These are phyloP conservation scores for Xylaria sp. DNA, from an alignment of 2,329 filamentous ascomycete species.

Conservation along the genomic window DNA sequence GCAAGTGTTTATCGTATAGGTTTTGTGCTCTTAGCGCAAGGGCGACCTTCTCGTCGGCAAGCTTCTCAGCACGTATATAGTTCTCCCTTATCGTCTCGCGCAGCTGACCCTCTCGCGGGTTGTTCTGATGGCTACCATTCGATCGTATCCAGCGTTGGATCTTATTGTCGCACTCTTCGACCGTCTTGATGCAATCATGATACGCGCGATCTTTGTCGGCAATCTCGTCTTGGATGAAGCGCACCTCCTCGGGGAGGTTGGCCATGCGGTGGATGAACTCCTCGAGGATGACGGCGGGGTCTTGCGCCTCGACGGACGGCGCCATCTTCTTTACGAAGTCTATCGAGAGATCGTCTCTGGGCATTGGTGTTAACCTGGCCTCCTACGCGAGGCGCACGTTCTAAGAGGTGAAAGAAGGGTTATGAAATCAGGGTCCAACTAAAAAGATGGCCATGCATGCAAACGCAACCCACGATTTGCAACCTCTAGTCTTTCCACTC, in stretches of 20 bases:
- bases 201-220: constrained; percentile 81
- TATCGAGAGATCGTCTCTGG: constrained; percentile 78
- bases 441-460: constrained; percentile 30
- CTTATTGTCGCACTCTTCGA: constrained; percentile 77
- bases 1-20: constrained; percentile 71
- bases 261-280: constrained; percentile 80
- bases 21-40: constrained; percentile 72
- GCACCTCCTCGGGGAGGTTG: constrained; percentile 84
- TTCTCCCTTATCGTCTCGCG: constrained; percentile 74
- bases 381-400: constrained; percentile 46
- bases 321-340: constrained; percentile 76
- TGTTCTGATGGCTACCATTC: constrained; percentile 77
- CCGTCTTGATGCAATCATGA: constrained; percentile 73
- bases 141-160: constrained; percentile 85
- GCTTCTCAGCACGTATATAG: constrained; percentile 73
- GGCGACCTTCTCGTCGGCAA: constrained; percentile 80
- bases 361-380: constrained; percentile 71
- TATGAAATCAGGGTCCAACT: constrained; percentile 26
- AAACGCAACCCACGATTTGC: constrained; percentile 15
- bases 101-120: constrained; percentile 79
- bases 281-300: constrained; percentile 77
- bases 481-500: constrained; percentile 45
- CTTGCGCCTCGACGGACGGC: constrained; percentile 66
- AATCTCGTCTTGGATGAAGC: constrained; percentile 86
- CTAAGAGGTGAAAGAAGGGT: constrained; percentile 26